A percentile compares a stretch with the other conserved stretches of the same genome.
Evolutionary conservation across 495 filamentous ascomycete genomes (phyloP).

Genomic region (Daldinia concentrica): DNA sequence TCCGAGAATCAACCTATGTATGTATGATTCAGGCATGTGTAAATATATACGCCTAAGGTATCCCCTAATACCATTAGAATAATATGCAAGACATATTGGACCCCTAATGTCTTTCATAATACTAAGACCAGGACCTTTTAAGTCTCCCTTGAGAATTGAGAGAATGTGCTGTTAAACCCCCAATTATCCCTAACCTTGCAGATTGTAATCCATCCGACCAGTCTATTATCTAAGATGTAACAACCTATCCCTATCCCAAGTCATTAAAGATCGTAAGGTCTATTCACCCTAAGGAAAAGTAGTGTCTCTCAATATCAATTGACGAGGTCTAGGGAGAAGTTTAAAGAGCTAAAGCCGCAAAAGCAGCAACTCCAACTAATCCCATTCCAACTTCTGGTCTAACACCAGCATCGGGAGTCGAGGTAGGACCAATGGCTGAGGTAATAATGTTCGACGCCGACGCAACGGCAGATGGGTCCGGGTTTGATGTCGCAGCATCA

Average conservation of each 20-base stretch:
- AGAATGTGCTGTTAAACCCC: conserved; percentile 6
- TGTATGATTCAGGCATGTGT: neutral
- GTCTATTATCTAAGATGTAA: conserved; percentile 37
- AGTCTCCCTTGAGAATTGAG: neutral
- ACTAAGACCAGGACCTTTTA: neutral
- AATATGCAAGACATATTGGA: neutral
- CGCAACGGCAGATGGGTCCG: conserved; percentile 42
- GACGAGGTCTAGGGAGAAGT: neutral
- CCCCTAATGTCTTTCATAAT: neutral
- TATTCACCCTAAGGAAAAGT: conserved; percentile 3
- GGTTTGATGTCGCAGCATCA: conserved; percentile 35
- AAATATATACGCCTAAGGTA: neutral
- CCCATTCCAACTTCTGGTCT: conserved; percentile 40
- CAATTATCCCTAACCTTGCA: conserved; percentile 12
- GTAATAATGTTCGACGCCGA: conserved; percentile 43
- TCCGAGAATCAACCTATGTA: neutral
- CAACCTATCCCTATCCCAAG: conserved; percentile 22
- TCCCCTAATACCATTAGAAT: neutral
- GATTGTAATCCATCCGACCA: conserved; percentile 29
- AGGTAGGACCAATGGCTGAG: conserved; percentile 32
- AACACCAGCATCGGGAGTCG: conserved; percentile 34
- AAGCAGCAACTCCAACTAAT: conserved; percentile 37
- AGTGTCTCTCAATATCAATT: neutral
- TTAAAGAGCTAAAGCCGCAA: conserved; percentile 38
- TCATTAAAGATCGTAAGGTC: conserved; percentile 31